Base-by-base conservation (phyloP, 805 yeast species). In the Blastobotrys muscicola region DNA sequence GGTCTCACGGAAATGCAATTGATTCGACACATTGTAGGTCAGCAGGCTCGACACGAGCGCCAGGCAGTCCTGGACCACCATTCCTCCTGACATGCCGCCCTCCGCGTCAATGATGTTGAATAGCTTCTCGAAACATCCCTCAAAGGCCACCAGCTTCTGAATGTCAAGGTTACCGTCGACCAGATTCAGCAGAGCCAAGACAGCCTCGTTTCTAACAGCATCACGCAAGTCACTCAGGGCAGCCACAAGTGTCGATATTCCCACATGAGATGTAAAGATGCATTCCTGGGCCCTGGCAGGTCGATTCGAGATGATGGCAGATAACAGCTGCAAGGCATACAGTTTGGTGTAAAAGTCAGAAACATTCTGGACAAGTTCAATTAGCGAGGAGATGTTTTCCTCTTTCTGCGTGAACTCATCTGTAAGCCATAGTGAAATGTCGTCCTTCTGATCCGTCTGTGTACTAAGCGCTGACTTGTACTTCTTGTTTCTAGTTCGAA, bases 121-220 rank as follows among this genome's bases (percentile, higher is more conserved):
- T 9, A 87, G 63, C 47, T 72, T 76, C 48, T 86, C 96, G 57
- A 92, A 89, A 0, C 94, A 82, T 52, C 85, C 89, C 59, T 92
- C 97, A 58, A 92, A 92, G 0, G 95, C 98, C 8, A 94, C 94
- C 13, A 92, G 66, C 56, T 87, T 89, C 59, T 92, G 98, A 29
- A 90, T 79, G 59, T 85, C 90, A 46, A 80, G 76, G 54, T 86
- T 85, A 47, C 84, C 82, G 52, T 80, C 80, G 9, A 80, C 94
- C 2, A 92, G 70, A 8, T 87, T 81, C 80, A 83, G 80, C 41
- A 94, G 67, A n/a, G 94, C 66, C 41, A 90, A 63, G 32, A 90
- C 80, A 2, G 92, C 78, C 62, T 92, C 70, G 59, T 90, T 89
- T 54, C 97, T 71, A 7, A 92, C 76, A 12, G 94, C 95, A 57